Evolutionary conservation across 768 basidiomycete genomes (phyloP).

Genomic region (Auriscalpium orientale): DNA sequence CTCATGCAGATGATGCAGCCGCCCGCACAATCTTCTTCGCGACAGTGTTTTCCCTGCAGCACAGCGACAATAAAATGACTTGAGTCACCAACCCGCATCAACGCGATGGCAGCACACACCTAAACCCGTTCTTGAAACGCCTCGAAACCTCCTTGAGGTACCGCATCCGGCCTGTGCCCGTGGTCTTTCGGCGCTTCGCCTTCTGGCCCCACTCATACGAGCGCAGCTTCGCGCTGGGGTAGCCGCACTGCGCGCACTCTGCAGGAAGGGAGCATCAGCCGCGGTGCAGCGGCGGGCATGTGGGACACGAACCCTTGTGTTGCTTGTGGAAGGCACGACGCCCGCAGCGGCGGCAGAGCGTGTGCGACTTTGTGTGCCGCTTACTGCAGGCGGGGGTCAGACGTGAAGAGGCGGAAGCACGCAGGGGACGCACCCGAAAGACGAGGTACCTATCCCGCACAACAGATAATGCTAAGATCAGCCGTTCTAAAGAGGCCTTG

Average conservation of each 20-base stretch:
- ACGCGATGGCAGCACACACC: slow-evolving; percentile 35
- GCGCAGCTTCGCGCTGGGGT: slow-evolving; percentile 90
- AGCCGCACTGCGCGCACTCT: slow-evolving; percentile 96
- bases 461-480: slow-evolving; percentile 9
- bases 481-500: slow-evolving; percentile 1
- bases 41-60: slow-evolving; percentile 73
- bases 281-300: background rate
- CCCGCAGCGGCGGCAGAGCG: slow-evolving; percentile 95
- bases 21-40: slow-evolving; percentile 80
- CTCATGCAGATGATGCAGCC: slow-evolving; percentile 43
- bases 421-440: slow-evolving; percentile 69
- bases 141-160: slow-evolving; percentile 89
- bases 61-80: background rate
- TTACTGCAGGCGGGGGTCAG: slow-evolving; percentile 49
- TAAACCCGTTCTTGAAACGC: slow-evolving; percentile 98
- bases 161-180: slow-evolving; percentile 93
- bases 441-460: slow-evolving; percentile 78
- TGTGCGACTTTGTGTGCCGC: slow-evolving; percentile 95
- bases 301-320: slow-evolving; percentile 74
- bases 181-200: slow-evolving; percentile 99
- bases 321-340: slow-evolving; percentile 96
- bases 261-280: background rate
- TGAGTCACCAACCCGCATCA: background rate
- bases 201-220: slow-evolving; percentile 98
- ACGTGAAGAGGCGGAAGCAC: background rate